Evolutionary conservation across 208 protist species (phyloP).

Genomic region (Angomonas ambiguus): DNA sequence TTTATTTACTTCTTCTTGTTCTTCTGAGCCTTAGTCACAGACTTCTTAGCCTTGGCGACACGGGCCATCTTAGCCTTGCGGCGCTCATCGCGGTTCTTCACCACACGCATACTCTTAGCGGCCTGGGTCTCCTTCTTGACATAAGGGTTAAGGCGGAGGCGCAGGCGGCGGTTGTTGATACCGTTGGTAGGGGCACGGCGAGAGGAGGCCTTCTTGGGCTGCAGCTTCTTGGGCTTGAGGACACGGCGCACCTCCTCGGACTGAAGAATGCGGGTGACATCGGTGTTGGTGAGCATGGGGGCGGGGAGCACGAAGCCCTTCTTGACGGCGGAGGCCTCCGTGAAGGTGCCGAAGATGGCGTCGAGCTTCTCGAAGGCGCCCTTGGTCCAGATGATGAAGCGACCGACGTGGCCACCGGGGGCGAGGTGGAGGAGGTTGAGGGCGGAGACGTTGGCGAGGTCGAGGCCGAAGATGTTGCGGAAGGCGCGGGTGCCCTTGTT

Average conservation of each 20-base stretch:
- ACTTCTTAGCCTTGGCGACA: constrained; percentile 55
- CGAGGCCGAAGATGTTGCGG: constrained; percentile 97
- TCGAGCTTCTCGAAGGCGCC: constrained; percentile 97
- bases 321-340: constrained; percentile 83
- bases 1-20: constrained; percentile 19
- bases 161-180: constrained; percentile 77
- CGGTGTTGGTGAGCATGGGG: constrained; percentile 55
- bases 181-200: constrained; percentile 54
- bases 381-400: constrained; percentile 99
- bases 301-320: constrained; percentile 63
- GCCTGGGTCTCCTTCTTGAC: constrained; percentile 49
- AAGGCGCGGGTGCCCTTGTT: constrained; percentile 90
- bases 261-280: constrained; percentile 65
- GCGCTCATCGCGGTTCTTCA: constrained; percentile 44
- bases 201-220: constrained; percentile 45
- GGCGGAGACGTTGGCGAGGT: constrained; percentile 88
- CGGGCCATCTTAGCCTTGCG: constrained; percentile 35
- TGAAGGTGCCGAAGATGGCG: constrained; percentile 94
- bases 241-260: constrained; percentile 60
- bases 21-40: constrained; percentile 23
- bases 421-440: constrained; percentile 99
- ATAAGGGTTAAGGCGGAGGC: constrained; percentile 74
- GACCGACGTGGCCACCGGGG: constrained; percentile 98
- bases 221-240: constrained; percentile 54
- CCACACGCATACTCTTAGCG: constrained; percentile 50